Evolutionary conservation across 169 alveolate species (phyloP).

Genomic region (Plasmodium knowlesi): DNA sequence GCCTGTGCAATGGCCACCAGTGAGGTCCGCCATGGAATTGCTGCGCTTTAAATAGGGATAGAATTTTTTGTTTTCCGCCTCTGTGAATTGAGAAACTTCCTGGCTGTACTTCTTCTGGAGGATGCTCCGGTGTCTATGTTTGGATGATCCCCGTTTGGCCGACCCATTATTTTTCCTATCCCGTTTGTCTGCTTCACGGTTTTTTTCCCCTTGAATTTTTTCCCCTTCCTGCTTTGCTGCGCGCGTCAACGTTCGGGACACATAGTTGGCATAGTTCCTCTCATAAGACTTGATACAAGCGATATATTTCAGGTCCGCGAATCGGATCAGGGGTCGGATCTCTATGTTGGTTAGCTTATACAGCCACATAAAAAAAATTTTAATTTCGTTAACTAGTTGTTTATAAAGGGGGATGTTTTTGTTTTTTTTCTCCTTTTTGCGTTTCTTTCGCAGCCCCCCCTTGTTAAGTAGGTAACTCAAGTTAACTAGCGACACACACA

Average conservation of each 20-base stretch:
- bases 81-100: constrained; percentile 9
- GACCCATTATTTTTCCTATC: neutral
- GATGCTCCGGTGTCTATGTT: neutral
- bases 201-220: neutral
- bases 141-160: neutral
- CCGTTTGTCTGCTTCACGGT: neutral
- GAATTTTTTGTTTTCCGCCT: constrained; percentile 8
- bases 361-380: constrained; percentile 63
- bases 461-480: constrained; percentile 22
- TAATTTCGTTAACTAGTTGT: constrained; percentile 61
- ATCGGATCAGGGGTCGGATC: constrained; percentile 51
- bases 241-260: neutral
- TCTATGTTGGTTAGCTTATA: constrained; percentile 63
- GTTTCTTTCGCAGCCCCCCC: constrained; percentile 3
- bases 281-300: constrained; percentile 31
- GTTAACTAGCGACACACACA: neutral
- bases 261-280: constrained; percentile 20
- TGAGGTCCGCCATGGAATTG: constrained; percentile 2
- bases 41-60: constrained; percentile 7
- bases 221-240: neutral
- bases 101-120: constrained; percentile 9
- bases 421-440: constrained; percentile 18
- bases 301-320: constrained; percentile 45
- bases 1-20: neutral
- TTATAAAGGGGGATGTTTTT: constrained; percentile 39